Percentiles rank a stretch among this genome's conserved stretches.
phyloP scores from a whole-genome alignment of 768 basidiomycete species.

The Lentinula sp. region DNA sequence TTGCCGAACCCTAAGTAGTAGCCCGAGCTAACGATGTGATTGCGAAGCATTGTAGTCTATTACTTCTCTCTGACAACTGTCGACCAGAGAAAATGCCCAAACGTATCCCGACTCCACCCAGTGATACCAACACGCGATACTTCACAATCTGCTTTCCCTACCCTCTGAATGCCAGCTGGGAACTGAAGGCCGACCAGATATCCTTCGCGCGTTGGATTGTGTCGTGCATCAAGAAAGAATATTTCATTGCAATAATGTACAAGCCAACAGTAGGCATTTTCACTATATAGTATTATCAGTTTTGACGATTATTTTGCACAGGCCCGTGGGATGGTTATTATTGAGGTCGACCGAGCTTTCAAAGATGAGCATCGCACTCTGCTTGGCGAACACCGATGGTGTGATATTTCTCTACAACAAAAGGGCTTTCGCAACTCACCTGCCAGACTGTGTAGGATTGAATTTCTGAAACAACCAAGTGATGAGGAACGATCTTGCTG shows the following conservation, averaged over 20 bases:
- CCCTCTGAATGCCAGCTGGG: constrained; percentile 2
- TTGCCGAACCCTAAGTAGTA: too few species aligned
- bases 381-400: constrained; percentile 1
- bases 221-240: neutral
- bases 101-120: neutral
- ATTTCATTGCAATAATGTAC: neutral
- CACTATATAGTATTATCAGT: neutral
- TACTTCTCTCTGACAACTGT: neutral
- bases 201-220: neutral
- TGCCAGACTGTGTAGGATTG: neutral
- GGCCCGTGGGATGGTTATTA: constrained; percentile 3
- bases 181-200: neutral
- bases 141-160: neutral
- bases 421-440: neutral
- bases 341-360: neutral
- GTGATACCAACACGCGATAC: neutral
- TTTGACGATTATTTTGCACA: neutral
- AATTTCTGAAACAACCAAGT: neutral
- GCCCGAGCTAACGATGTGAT: too few species aligned
- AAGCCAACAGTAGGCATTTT: neutral
- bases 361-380: neutral
- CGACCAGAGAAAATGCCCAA: neutral
- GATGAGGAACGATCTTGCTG: neutral
- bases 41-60: neutral
- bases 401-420: neutral